Conservation (phyloP, 306 rosid genomes). For the Hippophae rhamnoides region DNA sequence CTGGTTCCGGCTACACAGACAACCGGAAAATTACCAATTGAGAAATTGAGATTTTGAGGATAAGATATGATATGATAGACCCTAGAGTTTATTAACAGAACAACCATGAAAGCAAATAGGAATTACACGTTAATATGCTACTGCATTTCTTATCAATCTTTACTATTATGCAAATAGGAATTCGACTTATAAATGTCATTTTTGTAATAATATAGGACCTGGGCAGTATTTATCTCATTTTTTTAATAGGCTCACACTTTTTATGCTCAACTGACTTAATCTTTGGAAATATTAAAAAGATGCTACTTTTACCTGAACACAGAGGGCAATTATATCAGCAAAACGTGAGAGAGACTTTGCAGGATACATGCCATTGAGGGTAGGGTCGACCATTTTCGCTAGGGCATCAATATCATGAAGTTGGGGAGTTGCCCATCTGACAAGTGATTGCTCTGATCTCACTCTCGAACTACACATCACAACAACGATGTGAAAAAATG, state of each 20-base stretch:
- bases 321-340: constrained; percentile 84
- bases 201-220: no score
- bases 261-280: neutral
- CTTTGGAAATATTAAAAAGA: constrained; percentile 5
- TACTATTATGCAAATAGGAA: no score
- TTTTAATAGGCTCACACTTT: neutral
- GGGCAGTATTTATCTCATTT: neutral
- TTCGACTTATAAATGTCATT: no score
- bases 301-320: constrained; percentile 71
- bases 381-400: constrained; percentile 94
- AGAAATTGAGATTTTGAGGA: neutral
- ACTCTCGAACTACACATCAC: constrained; percentile 51
- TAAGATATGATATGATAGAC: neutral
- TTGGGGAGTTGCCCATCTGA: constrained; percentile 98
- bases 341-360: constrained; percentile 95
- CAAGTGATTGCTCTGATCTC: constrained; percentile 91
- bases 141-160: no score
- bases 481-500: constrained; percentile 8
- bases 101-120: neutral
- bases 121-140: no score
- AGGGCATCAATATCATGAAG: constrained; percentile 94
- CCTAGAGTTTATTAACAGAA: neutral
- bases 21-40: neutral
- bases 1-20: constrained; percentile 70
- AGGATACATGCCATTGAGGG: constrained; percentile 90